Base-by-base conservation (phyloP, 352 stramenopile species). In the Globisporangium splendens region DNA sequence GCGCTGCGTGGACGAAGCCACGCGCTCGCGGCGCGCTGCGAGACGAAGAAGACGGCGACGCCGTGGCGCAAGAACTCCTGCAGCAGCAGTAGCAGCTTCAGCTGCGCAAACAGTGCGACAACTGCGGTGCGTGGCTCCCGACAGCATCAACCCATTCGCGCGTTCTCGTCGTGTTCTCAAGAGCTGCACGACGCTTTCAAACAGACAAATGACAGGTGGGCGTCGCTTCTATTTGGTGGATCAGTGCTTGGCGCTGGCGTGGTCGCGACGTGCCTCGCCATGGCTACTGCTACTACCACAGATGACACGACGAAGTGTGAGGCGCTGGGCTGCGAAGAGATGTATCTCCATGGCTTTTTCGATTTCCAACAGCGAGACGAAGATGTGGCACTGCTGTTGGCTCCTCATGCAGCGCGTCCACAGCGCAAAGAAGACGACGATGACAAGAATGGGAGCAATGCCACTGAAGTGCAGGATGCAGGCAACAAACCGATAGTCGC, bases 1-100 rank as follows among this genome's bases (percentile, higher is more conserved):
- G 50, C 50, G 53, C 57, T 63, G 38, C 57, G 50, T 8, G 49
- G 47, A 42, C 50, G 57, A 28, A 50, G 41, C 38, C 24, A 28
- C 20, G 56, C 47, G 28, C 31, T 58, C 57, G 21, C 41, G 14
- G 42, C 35, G 8, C 22, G 35, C 11, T 56, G 56, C 48, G 56
- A 62, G 39, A 48, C 39, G 21, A 51, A 28, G 48, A 46, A 49
- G n/a, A n/a, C n/a, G n/a, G n/a, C n/a, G n/a, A n/a, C n/a, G 17
- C n/a, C 17, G 20, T 43, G 28, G 6, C 43, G 42, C 28, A 35
- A 8, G 4, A 50, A 52, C 8, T 50, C 20, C 39, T 41, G n/a
- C n/a, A n/a, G n/a, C n/a, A n/a, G n/a, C 7, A 48, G 10, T 4
- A 22, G 13, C 47, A 17, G 33, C 24, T 4, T 12, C 42, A 44